phyloP scores from a whole-genome alignment of 495 filamentous ascomycete genomes.

The Amniculicola lignicola region DNA sequence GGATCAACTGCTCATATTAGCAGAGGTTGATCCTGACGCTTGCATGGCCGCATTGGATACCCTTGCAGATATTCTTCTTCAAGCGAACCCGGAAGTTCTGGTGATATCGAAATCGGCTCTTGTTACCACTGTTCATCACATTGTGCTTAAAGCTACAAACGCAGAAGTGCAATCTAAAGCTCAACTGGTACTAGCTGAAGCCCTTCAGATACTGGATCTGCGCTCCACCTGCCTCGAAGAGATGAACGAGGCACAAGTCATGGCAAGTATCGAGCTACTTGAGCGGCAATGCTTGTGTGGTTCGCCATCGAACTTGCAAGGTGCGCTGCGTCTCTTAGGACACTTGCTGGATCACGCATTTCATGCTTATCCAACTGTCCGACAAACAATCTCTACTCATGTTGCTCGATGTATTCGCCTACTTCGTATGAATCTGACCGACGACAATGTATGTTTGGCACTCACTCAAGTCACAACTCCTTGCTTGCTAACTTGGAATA shows the following conservation, averaged over 20 bases:
- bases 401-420: conserved; percentile 11
- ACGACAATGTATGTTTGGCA: conserved; percentile 21
- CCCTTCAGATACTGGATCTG: neutral
- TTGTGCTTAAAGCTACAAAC: neutral
- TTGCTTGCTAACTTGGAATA: conserved; percentile 11
- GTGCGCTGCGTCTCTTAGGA: conserved; percentile 20
- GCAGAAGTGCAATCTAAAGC: conserved; percentile 10
- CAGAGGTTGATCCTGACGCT: conserved; percentile 15
- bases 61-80: neutral
- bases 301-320: conserved; percentile 22
- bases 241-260: neutral
- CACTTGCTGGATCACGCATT: conserved; percentile 22
- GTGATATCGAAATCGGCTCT: neutral
- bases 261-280: conserved; percentile 8
- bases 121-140: neutral
- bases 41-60: conserved; percentile 12
- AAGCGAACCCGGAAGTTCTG: neutral
- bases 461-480: neutral
- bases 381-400: neutral
- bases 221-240: neutral
- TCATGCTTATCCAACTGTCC: neutral
- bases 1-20: too few species aligned
- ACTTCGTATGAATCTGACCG: conserved; percentile 9
- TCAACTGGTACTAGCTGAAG: conserved; percentile 5
- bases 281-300: conserved; percentile 12